Base-by-base conservation (phyloP, 169 alveolate genomes). In the Eimeria brunetti region DNA sequence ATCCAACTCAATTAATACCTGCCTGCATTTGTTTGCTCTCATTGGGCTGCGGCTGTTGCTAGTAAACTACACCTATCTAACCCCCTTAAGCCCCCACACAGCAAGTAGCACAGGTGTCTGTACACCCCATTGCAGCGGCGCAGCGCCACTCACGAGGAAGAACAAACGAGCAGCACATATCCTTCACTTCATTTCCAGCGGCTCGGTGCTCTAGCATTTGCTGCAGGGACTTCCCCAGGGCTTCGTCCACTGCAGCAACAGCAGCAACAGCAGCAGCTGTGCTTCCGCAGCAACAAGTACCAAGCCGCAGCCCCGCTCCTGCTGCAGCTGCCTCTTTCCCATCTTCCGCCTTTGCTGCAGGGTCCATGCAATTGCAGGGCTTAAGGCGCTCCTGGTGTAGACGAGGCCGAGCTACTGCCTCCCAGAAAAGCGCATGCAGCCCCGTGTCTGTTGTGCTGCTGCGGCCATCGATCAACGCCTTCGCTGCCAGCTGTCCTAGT, bases 351-450 rank as follows among this genome's bases (percentile, higher is more conserved):
- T 24, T n/a, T 16, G 81, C 62, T n/a, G 69, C 67, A 53, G 94
- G 94, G 9, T 51, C 33, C 94, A 69, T 46, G 94, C 94, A 69
- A 51, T 33, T 81, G 89, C 89, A 81, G 49, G 89, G 88, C 88
- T 49, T 60, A 20, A 53, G 84, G 36, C 81, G 46, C 84, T 69
- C 89, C 91, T 53, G 83, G 64, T 76, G 90, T 64, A 78, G 69
- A 49, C 30, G 46, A 62, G 75, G 64, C 36, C 95, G 60, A 56
- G 92, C 49, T n/a, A 81, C 89, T 30, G 89, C 89, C 71, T 67
- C 85, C 97, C 97, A 95, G 91, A 95, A 95, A 33, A 91, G 62
- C 46, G 95, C 94, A 88, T 95, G 97, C 81, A 95, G 91, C 24
- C 89, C 95, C 71, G 88, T 49, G 96, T 95, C 97, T 5, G 93